Evolutionary conservation across 345 rosid species (phyloP).

Genomic region (Linum tenue): DNA sequence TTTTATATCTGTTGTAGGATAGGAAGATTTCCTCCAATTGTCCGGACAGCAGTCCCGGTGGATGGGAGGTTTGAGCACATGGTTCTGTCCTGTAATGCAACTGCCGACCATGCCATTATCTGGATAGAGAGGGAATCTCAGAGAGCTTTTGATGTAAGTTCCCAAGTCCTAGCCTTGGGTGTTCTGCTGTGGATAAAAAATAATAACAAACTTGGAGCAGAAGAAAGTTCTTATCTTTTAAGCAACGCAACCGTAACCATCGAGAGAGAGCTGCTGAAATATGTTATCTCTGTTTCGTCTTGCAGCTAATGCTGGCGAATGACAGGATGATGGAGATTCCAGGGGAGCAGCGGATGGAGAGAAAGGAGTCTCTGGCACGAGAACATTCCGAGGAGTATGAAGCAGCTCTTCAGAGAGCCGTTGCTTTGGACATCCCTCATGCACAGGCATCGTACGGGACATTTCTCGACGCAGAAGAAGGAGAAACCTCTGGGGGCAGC

Average conservation of each 20-base stretch:
- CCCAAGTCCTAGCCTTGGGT: too few species aligned
- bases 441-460: conserved; percentile 72
- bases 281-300: neutral
- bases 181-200: too few species aligned
- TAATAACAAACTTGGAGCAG: too few species aligned
- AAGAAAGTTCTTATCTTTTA: too few species aligned
- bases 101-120: conserved; percentile 74
- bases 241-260: too few species aligned
- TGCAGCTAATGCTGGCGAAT: conserved; percentile 72
- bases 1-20: conserved; percentile 34
- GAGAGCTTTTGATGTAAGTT: conserved; percentile 60
- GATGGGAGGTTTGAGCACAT: conserved; percentile 93
- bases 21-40: conserved; percentile 86
- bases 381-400: conserved; percentile 71
- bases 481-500: conserved; percentile 39
- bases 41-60: conserved; percentile 95
- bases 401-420: conserved; percentile 74
- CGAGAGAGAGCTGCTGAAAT: too few species aligned
- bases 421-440: conserved; percentile 55
- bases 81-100: conserved; percentile 83
- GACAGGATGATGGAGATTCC: conserved; percentile 67
- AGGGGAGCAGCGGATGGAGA: conserved; percentile 64
- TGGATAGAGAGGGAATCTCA: conserved; percentile 88
- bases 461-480: conserved; percentile 46
- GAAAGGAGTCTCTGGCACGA: conserved; percentile 53